Evolutionary conservation across 495 filamentous ascomycete genomes (phyloP), one percentile per base, ranked within the genome.

Genomic region (Chaetomium cochliodes): DNA sequence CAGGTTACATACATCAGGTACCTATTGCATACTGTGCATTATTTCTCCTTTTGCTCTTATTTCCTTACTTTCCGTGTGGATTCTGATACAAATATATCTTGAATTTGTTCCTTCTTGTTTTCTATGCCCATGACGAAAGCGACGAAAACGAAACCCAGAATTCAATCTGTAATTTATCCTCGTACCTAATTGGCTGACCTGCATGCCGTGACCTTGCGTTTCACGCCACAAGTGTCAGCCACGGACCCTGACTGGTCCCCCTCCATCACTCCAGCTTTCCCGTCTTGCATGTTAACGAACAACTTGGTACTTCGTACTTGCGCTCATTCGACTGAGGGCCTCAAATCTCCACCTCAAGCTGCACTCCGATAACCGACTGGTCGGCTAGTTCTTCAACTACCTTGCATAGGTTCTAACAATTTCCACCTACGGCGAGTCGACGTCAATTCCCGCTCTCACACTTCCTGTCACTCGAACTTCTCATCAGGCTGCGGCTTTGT

Each of bases 401-500:
- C 11, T 12, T 30, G 6, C 28, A 15, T 58, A 16, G 44, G 16
- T 12, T 46, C 54, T 46, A 20, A 0, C 15, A 52, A 37, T 37
- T 37, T 37, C 33, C 5, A 37, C 33, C 8, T 7, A 37, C 33
- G 1, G 15, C 46, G 5, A 6, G 42, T 18, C 23, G 16, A 47
- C 30, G 22, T 20, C 30, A 50, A 58, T 5, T 46, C 26, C 33
- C 30, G 9, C 20, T 51, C 25, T 20, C 5, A 15, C 41, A 23
- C 15, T 22, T 16, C 20, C 55, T 28, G 15, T 8, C 25, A 25
- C 23, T 44, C 55, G 55, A 39, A 11, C 12, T 23, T 11, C 26
- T 11, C 15, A 20, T 16, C 22, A 23, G 37, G 13, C 54, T 37
- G 33, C 60, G 61, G 64, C 60, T 71, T 71, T 70, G 68, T 67